A percentile compares a stretch with the other conserved stretches of the same genome.
Conservation (phyloP, 305 asterid genomes). For the Andrographis paniculata region DNA sequence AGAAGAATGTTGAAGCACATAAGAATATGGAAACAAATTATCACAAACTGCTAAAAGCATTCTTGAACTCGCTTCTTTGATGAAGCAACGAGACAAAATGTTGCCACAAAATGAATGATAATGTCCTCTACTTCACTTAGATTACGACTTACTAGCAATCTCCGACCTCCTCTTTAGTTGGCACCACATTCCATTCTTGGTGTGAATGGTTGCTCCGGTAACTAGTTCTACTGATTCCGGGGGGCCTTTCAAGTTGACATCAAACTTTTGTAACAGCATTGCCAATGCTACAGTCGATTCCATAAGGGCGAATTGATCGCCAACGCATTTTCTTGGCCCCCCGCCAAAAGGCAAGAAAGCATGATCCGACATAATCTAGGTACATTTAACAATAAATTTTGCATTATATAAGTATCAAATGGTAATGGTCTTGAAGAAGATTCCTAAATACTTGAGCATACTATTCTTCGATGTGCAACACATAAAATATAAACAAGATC, state of each 20-base stretch:
- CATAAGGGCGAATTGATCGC: constrained; percentile 94
- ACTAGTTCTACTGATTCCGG: constrained; percentile 73
- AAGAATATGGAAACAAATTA: too few relatives aligned
- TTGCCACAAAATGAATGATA: background rate
- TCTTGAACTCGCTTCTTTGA: too few relatives aligned
- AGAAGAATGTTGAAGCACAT: too few relatives aligned
- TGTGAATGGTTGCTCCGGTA: constrained; percentile 94
- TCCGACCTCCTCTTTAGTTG: constrained; percentile 49
- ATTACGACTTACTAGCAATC: constrained; percentile 10
- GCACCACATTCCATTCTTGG: constrained; percentile 89
- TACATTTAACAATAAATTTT: constrained; percentile 9
- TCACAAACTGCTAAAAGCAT: too few relatives aligned
- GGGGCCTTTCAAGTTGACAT: constrained; percentile 61
- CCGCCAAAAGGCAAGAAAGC: constrained; percentile 98
- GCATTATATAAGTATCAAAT: too few relatives aligned
- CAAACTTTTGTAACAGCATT: constrained; percentile 63
- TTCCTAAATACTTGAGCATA: too few relatives aligned
- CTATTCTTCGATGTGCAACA: too few relatives aligned
- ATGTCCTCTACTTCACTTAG: too few relatives aligned
- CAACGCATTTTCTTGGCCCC: constrained; percentile 92
- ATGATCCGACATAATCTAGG: constrained; percentile 68
- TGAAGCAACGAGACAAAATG: too few relatives aligned
- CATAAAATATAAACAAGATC: too few relatives aligned
- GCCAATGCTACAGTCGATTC: constrained; percentile 87
- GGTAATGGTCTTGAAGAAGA: too few relatives aligned